A percentile compares a stretch with the other conserved stretches of the same genome.
phyloP scores from a whole-genome alignment of 1,139 yeast genomes.

The Magnusiomyces ingens region DNA sequence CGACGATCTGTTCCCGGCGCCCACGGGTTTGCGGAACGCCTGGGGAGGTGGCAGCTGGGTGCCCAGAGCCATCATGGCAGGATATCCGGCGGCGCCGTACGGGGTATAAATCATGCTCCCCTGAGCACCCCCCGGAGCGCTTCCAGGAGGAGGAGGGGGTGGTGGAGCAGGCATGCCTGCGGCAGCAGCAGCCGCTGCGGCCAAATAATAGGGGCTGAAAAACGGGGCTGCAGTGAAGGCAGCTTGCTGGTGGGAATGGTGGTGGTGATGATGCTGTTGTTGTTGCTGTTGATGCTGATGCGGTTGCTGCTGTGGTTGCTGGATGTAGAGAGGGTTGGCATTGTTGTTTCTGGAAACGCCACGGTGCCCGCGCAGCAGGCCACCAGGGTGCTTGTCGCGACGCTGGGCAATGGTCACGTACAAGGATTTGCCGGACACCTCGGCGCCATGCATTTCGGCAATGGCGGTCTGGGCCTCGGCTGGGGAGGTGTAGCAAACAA shows the following conservation, averaged over 20 bases:
- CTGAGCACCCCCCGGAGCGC: not conserved
- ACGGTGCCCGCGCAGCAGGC: conserved; percentile 1
- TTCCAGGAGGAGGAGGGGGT: not conserved
- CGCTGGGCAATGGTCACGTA: conserved; percentile 94
- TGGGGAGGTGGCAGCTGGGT: not conserved
- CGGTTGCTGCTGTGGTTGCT: not conserved
- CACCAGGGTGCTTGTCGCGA: conserved; percentile 57
- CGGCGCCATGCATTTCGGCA: conserved; percentile 84
- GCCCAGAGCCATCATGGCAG: not conserved
- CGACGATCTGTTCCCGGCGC: not conserved
- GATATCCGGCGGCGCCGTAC: not conserved
- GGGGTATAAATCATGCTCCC: not conserved
- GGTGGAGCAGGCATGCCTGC: no score
- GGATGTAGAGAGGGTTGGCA: not conserved
- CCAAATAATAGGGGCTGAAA: not conserved
- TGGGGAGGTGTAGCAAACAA: conserved; percentile 86
- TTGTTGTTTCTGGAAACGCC: not conserved
- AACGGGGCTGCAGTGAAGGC: not conserved
- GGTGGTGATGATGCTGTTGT: not conserved
- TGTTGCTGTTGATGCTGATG: no score
- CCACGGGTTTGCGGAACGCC: not conserved
- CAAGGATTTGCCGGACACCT: conserved; percentile 79
- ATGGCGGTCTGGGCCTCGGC: conserved; percentile 92
- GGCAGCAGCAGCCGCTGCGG: no score
- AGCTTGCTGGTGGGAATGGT: not conserved